These are phyloP conservation scores for Mollisiaceae sp. DNA, from an alignment of 2,329 filamentous ascomycete genomes.

Conservation along the genomic window DNA sequence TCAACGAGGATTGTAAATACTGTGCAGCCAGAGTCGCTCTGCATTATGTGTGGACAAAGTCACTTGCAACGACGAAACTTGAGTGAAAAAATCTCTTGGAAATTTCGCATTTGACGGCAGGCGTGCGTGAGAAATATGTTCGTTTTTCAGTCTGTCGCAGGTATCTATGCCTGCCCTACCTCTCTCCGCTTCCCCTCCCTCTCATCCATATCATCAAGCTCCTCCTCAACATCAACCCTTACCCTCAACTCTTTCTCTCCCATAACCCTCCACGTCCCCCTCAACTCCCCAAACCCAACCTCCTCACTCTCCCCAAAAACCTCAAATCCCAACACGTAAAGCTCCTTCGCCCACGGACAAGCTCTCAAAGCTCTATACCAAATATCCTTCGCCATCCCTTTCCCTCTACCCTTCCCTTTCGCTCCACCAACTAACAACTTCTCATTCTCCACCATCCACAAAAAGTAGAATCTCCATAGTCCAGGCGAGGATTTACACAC, in stretches of 20 bases:
- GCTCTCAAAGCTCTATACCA: conserved; percentile 60
- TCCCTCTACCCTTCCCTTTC: conserved; percentile 1
- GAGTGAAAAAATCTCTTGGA: too few species aligned
- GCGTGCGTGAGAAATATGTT: too few species aligned
- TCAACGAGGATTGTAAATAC: conserved; percentile 7
- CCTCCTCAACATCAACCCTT: conserved; percentile 54
- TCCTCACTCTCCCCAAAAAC: conserved; percentile 33
- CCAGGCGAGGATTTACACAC: conserved; percentile 47
- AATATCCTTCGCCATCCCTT: conserved; percentile 50
- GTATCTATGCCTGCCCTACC: too few species aligned
- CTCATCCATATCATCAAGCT: conserved; percentile 36
- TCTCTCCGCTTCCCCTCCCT: conserved; percentile 12
- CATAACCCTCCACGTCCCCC: conserved; percentile 59
- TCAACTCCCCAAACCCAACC: conserved; percentile 50
- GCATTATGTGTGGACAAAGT: neutral
- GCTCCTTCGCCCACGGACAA: conserved; percentile 68
- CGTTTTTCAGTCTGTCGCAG: too few species aligned
- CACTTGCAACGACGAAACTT: too few species aligned
- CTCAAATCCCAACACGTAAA: conserved; percentile 62
- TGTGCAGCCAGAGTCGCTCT: neutral
- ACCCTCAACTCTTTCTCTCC: conserved; percentile 66
- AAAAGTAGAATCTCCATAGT: conserved; percentile 57
- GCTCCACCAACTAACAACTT: conserved; percentile 35
- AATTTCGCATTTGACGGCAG: too few species aligned
- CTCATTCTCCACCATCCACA: conserved; percentile 50